Evolutionary conservation across 768 basidiomycete species (phyloP).

Genomic region (Porpolomopsis calyptriformis): DNA sequence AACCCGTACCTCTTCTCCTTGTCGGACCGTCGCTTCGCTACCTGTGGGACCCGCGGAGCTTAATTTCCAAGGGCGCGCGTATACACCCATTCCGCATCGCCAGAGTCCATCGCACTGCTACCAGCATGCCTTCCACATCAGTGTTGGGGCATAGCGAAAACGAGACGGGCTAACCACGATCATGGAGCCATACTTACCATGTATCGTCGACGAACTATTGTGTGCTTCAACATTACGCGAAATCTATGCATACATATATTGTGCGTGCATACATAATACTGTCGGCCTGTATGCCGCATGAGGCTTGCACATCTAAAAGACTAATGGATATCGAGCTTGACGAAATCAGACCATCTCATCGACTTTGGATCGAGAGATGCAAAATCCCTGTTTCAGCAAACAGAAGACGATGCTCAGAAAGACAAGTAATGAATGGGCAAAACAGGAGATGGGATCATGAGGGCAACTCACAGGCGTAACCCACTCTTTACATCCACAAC

Average conservation of each 20-base stretch:
- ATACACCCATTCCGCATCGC: constrained; percentile 48
- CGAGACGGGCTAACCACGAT: background rate
- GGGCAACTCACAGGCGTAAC: constrained; percentile 65
- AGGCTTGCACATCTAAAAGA: background rate
- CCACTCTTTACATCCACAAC: constrained; percentile 88
- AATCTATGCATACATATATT: too few species aligned
- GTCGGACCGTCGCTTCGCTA: constrained; percentile 38
- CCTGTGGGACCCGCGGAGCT: constrained; percentile 33
- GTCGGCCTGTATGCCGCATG: background rate
- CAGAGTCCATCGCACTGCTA: constrained; percentile 4
- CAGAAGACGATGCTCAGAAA: background rate
- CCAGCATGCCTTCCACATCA: background rate
- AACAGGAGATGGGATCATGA: background rate
- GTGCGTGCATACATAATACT: background rate
- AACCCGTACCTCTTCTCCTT: constrained; percentile 37
- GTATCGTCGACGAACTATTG: too few species aligned
- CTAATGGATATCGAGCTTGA: background rate
- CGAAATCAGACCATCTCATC: constrained; percentile 37
- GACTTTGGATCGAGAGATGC: constrained; percentile 58
- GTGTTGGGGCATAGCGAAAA: background rate
- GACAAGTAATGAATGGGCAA: background rate
- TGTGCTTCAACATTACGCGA: too few species aligned
- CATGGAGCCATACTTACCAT: too few species aligned
- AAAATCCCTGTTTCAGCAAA: constrained; percentile 39
- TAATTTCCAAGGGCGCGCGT: constrained; percentile 35